These are phyloP conservation scores for Camelina neglecta DNA, from an alignment of 345 rosid species.

Conservation along the genomic window DNA sequence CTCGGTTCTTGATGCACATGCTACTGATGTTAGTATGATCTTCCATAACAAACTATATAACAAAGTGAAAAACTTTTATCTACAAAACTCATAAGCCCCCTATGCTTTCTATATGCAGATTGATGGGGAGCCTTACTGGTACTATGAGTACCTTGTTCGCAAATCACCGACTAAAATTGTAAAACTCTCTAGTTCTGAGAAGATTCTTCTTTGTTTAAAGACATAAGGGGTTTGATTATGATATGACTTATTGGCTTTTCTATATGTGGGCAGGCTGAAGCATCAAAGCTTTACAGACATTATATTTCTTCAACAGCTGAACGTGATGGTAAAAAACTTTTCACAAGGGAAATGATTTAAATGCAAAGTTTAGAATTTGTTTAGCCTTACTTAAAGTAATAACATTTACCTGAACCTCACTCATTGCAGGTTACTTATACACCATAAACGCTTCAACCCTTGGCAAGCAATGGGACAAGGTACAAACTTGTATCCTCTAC, in stretches of 20 bases:
- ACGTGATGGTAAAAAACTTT: conserved; percentile 73
- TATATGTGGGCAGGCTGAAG: conserved; percentile 63
- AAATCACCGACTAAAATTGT: conserved; percentile 83
- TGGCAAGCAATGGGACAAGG: conserved; percentile 83
- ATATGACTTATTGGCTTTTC: not conserved
- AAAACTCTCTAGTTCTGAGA: conserved; percentile 24
- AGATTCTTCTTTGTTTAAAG: conserved; percentile 1
- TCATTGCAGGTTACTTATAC: conserved; percentile 77
- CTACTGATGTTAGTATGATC: conserved; percentile 56
- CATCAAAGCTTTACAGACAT: conserved; percentile 78
- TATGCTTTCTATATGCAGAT: conserved; percentile 49
- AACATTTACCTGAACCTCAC: not conserved
- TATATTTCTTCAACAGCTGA: conserved; percentile 83
- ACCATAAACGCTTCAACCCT: conserved; percentile 91
- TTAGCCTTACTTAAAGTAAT: not conserved
- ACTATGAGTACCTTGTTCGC: conserved; percentile 85
- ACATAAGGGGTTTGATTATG: conserved; percentile 9
- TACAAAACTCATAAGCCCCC: not conserved
- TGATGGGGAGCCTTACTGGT: conserved; percentile 91
- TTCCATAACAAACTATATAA: not conserved
- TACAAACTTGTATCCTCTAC: conserved; percentile 42
- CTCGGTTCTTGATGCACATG: conserved; percentile 84
- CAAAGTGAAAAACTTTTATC: not conserved
- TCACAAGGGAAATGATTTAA: conserved; percentile 11
- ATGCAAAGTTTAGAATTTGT: not conserved